Base-by-base conservation (phyloP, 208 protist species). In the Blechomonas ayalai region DNA sequence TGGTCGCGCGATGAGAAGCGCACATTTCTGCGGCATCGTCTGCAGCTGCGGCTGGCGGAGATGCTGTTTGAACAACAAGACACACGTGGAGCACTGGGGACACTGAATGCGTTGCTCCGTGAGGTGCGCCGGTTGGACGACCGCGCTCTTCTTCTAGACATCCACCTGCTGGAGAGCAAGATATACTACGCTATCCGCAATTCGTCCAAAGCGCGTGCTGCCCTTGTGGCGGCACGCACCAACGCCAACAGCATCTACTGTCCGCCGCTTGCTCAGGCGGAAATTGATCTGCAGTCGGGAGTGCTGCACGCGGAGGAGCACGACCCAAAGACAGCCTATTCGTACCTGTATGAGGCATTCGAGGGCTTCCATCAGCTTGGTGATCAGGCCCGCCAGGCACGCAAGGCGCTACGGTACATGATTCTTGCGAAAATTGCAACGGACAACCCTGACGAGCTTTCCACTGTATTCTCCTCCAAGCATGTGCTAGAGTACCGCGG, bases 331-430 rank as follows among this genome's bases (percentile, higher is more conserved):
- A 99, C 97, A 9, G 96, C 96, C 19, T 97, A 96, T 68, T 98
- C 96, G 3, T 99, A 99, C 84, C 96, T 99, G 35, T 99, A 93
- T 66, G 98, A 99, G 68, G 90, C 96, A 20, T 98, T 99, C 48
- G 97, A 99, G 71, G 93, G 89, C 18, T 99, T 91, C 60, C 81
- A 97, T 43, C 73, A 85, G 25, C 50, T 97, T 2, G 83, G 86
- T 9, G 71, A 92, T 27, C 69, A 89, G 47, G 77, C 89, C 32
- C 42, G 60, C 9, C 75, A 81, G 28, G 95, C 97, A 7, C 73
- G 90, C 9, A 63, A 68, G 12, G 61, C 82, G 22, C 76, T 99
- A 48, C 97, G 98, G 63, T 99, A 99, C 81, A 98, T 99, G 96
- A 77, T 99, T 12, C 72, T 99, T 10, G 79, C 78, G 19, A 98